These are phyloP conservation scores for Neurospora sp. DNA, from an alignment of 495 filamentous ascomycete genomes.

Conservation along the genomic window DNA sequence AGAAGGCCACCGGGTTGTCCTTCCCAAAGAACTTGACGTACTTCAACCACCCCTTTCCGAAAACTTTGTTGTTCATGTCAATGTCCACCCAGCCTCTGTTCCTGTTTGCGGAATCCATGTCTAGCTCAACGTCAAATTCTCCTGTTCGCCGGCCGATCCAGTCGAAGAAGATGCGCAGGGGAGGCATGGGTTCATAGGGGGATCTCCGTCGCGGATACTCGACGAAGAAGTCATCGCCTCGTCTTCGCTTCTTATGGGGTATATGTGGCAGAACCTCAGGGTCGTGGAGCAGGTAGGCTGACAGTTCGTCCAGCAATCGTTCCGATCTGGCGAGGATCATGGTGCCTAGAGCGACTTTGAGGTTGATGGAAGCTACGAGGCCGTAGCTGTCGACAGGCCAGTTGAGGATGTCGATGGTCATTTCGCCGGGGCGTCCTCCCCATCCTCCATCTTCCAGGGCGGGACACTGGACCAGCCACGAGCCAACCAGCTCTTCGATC, in stretches of 20 bases:
- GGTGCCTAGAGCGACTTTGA: neutral
- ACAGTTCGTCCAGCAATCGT: neutral
- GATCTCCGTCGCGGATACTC: neutral
- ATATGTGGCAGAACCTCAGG: neutral
- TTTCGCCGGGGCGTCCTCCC: neutral
- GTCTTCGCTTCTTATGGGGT: neutral
- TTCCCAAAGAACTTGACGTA: neutral
- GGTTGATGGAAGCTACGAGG: neutral
- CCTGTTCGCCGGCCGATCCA: neutral
- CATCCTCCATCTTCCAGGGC: neutral
- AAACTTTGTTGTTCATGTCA: neutral
- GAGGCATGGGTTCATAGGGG: neutral
- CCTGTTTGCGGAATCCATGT: neutral
- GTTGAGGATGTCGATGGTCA: neutral
- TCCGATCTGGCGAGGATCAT: neutral
- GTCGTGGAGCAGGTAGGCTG: neutral
- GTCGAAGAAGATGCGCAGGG: neutral
- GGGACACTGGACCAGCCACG: neutral
- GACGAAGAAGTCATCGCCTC: neutral
- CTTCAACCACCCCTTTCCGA: neutral
- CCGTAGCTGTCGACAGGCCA: neutral
- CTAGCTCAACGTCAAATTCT: neutral
- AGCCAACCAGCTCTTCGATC: neutral
- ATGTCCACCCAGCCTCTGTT: neutral
- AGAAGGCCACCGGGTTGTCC: neutral